Conservation (phyloP, 768 basidiomycete species). For the Auricularia cornea region DNA sequence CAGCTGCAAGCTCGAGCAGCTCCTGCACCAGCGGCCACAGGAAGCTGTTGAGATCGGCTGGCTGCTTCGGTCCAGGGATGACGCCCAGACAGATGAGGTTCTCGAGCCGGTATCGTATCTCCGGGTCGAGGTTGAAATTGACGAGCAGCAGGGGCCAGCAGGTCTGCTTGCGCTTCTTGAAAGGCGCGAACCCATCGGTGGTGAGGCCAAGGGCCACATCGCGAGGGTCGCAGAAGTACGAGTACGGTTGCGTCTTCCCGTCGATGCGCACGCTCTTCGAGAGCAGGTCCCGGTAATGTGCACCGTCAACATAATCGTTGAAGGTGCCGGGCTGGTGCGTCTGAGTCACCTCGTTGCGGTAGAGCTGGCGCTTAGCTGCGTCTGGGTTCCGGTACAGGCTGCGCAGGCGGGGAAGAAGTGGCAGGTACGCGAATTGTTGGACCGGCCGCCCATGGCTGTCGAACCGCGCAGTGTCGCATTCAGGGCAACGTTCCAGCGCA, state of each 20-base stretch:
- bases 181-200: slow-evolving; percentile 36
- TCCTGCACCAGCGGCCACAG: slow-evolving; percentile 30
- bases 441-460: slow-evolving; percentile 15
- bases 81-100: slow-evolving; percentile 33
- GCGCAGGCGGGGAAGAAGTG: slow-evolving; percentile 31
- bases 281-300: slow-evolving; percentile 21
- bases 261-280: slow-evolving; percentile 19
- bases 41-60: slow-evolving; percentile 33
- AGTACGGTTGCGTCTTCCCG: slow-evolving; percentile 15
- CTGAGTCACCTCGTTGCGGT: slow-evolving; percentile 19
- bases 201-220: slow-evolving; percentile 38
- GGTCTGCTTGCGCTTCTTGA: slow-evolving; percentile 24
- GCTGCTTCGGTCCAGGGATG: slow-evolving; percentile 39
- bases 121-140: slow-evolving; percentile 37
- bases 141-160: slow-evolving; percentile 35
- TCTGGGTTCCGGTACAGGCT: slow-evolving; percentile 15
- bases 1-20: slow-evolving; percentile 25
- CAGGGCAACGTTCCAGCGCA: slow-evolving; percentile 24
- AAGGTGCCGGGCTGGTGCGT: slow-evolving; percentile 14
- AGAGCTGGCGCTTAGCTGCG: slow-evolving; percentile 19
- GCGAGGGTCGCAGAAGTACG: slow-evolving; percentile 28
- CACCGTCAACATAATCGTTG: slow-evolving; percentile 30
- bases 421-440: slow-evolving; percentile 29
- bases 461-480: slow-evolving; percentile 25
- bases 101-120: slow-evolving; percentile 26